Evolutionary conservation across 1,284 basidiomycete species (phyloP), one percentile per base, ranked within the genome.

Genomic region (Anthracocystis walkeri): DNA sequence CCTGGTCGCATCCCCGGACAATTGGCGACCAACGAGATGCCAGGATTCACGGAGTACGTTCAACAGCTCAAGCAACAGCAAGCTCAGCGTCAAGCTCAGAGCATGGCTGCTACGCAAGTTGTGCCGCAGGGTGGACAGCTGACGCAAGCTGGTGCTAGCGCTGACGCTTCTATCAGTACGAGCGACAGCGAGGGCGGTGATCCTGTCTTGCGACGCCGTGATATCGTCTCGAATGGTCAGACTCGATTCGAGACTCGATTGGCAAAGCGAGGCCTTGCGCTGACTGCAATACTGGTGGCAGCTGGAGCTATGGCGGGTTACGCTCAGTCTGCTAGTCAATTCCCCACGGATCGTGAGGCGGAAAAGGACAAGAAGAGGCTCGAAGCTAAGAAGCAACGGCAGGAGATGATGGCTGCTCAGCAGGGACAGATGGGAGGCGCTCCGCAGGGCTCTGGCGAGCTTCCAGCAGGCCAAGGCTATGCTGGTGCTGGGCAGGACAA

Each of bases 1-100:
- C 66, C 66, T 11, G 59, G 59, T 31, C 63, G 42, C 10, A 8
- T 49, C 7, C 72, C 72, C 0, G 72, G 72, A 7, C 72, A 75
- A 59, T 49, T 69, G 7, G 72, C 72, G 4, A 62, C 59, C 7
- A 63, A 65, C 23, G 72, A 62, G 11, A 69, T 75, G 62, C 72
- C 72, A 23, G 72, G 72, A 4, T 75, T 66, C 23, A 8, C 7
- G 8, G n/a, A 46, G n/a, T 69, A 65, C 44, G 23, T 65, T 4
- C 4, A 40, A 6, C 18, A 46, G n/a, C 54, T 74, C 25, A n/a
- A 65, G 33, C 62, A 65, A 20, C 49, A 53, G 49, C 57, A 63
- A n/a, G 44, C 57, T 5, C 49, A 50, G 56, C 10, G 8, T 7
- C 29, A 27, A 21, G 42, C 54, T n/a, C 29, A 25, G 16, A 8